A percentile compares a stretch with the other conserved stretches of the same genome.
Conservation (phyloP, 805 yeast species). For the Hanseniaspora vineae region DNA sequence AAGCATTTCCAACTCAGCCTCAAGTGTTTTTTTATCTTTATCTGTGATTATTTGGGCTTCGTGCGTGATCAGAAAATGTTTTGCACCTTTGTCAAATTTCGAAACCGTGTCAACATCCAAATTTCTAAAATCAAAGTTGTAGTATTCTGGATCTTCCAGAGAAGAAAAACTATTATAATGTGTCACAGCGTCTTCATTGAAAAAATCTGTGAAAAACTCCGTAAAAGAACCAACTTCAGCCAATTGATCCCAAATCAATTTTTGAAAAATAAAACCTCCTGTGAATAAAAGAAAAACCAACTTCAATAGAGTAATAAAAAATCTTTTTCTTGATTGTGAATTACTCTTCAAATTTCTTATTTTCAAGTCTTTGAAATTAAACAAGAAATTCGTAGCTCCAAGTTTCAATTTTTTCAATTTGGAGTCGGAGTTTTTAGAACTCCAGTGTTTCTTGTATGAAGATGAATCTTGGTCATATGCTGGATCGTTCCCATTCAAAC, state of each 20-base stretch:
- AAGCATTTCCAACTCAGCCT: constrained; percentile 26
- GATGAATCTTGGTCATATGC: too few species aligned
- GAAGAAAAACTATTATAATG: background rate
- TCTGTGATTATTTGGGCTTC: constrained; percentile 23
- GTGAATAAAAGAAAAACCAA: background rate
- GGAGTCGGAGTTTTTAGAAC: background rate
- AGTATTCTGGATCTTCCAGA: constrained; percentile 19
- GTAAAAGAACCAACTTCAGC: background rate
- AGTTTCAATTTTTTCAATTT: background rate
- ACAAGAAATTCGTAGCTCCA: background rate
- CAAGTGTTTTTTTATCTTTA: constrained; percentile 17
- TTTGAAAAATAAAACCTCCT: background rate
- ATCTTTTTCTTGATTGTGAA: background rate
- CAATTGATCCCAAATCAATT: background rate
- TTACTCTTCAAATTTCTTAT: background rate
- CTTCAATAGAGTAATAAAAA: background rate
- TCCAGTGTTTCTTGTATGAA: background rate
- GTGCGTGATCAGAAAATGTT: constrained; percentile 24
- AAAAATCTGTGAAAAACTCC: background rate
- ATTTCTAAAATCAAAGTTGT: constrained; percentile 22
- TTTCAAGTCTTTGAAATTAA: background rate
- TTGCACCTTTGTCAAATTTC: constrained; percentile 28
- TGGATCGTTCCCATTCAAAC: too few species aligned
- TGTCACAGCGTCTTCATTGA: background rate
- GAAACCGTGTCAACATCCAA: constrained; percentile 21